Conservation (phyloP, 2,329 filamentous ascomycete species). For the Ophiocordyceps camponoti-rufipedis region DNA sequence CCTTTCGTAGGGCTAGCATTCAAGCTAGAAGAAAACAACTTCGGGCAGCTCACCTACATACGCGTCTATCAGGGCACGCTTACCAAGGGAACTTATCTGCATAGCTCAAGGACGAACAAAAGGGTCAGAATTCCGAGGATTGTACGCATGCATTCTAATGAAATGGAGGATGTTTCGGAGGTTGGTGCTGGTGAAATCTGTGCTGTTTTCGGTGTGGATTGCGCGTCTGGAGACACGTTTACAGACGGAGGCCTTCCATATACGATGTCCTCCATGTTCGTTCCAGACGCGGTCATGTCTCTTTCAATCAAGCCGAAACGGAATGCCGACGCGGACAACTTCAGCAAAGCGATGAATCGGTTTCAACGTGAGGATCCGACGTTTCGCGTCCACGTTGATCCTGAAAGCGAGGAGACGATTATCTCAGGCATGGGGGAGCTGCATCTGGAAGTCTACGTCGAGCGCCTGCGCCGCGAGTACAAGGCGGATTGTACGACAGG, state of each 20-base stretch:
- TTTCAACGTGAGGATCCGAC: constrained; percentile 98
- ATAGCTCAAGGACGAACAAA: constrained; percentile 86
- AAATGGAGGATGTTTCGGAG: constrained; percentile 92
- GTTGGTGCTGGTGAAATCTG: constrained; percentile 96
- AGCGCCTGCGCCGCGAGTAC: constrained; percentile 93
- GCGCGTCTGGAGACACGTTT: constrained; percentile 94
- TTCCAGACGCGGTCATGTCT: constrained; percentile 94
- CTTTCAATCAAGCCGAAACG: constrained; percentile 94
- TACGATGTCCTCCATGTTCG: constrained; percentile 95
- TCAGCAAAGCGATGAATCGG: constrained; percentile 95
- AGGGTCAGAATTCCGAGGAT: constrained; percentile 94
- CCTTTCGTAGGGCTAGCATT: constrained; percentile 94
- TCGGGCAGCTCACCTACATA: constrained; percentile 94
- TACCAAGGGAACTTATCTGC: constrained; percentile 75
- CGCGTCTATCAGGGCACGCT: constrained; percentile 92
- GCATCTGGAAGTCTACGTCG: constrained; percentile 92
- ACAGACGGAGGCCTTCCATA: constrained; percentile 86
- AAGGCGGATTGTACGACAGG: constrained; percentile 91
- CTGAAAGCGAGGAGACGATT: constrained; percentile 88
- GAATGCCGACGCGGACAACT: constrained; percentile 79
- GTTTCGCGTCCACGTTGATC: constrained; percentile 84
- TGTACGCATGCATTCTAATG: constrained; percentile 97
- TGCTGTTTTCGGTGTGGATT: constrained; percentile 94
- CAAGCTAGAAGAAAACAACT: constrained; percentile 98
- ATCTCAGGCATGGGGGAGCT: constrained; percentile 98